Base-by-base conservation (phyloP, 2,329 filamentous ascomycete genomes). In the Trichoderma sp. region DNA sequence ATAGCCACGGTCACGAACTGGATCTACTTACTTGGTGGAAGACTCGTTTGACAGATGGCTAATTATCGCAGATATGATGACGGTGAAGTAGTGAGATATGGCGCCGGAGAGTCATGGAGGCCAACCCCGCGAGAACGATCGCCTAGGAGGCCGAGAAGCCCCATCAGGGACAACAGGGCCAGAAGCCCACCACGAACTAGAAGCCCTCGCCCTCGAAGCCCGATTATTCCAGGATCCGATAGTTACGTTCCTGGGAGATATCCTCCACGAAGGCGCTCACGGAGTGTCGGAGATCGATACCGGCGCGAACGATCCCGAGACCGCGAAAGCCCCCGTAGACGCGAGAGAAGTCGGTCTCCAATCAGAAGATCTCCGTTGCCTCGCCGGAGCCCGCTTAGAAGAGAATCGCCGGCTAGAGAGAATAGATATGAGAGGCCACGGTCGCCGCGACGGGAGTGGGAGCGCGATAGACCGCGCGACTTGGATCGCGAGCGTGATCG, bases 1-100 rank as follows among this genome's bases (percentile, higher is more conserved):
- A 53, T 24, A 1, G 14, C 56, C 16, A 45, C 24, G 11, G n/a
- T 50, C 12, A 29, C n/a, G 24, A n/a, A 24, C 29, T 27, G 29
- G 35, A 38, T 18, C 14, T 56, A 12, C 33, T 62, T 41, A 12
- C 33, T 62, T 7, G 6, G 11, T 33, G 24, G n/a, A 50, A 1
- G 7, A 6, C 27, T 8, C 11, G 14, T 72, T 38, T 14, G 24
- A 21, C 27, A 16, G 38, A 72, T 67, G 62, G 16, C 74, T 74
- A 27, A 77, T 76, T 79, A 74, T 80, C 73, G 41, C 24, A 91
- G 89, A 81, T 91, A 89, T 79, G 89, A 91, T 77, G 89, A 91
- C 78, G 89, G 89, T 62, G 89, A 91, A 83, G 90, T 91, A 72
- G 88, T 90, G 77, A 86, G 89, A 80, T 91, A 91, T 81, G 89